phyloP scores from a whole-genome alignment of 2,329 filamentous ascomycete species.

The Xylariaceae sp. region DNA sequence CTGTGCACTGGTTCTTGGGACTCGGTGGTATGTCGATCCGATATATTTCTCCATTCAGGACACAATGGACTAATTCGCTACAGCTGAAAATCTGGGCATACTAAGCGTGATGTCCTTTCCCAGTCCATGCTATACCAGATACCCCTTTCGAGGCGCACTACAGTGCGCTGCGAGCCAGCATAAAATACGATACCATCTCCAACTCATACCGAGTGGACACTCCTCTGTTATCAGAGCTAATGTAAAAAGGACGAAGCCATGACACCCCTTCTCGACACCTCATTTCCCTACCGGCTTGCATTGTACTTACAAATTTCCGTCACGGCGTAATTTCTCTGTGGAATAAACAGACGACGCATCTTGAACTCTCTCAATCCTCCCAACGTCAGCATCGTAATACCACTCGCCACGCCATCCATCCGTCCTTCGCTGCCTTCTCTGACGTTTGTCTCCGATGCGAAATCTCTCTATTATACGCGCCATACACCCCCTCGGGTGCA shows the following conservation, averaged over 20 bases:
- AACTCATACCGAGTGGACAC: constrained; percentile 40
- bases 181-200: constrained; percentile 38
- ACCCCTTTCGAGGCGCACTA: neutral
- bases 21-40: constrained; percentile 72
- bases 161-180: constrained; percentile 13
- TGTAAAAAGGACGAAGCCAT: constrained; percentile 49
- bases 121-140: constrained; percentile 14
- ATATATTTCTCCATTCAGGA: neutral
- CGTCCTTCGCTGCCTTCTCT: constrained; percentile 4
- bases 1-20: constrained; percentile 99
- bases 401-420: constrained; percentile 18
- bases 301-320: constrained; percentile 28
- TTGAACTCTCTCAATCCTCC: constrained; percentile 16
- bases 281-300: constrained; percentile 26
- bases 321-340: constrained; percentile 22
- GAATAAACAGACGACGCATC: constrained; percentile 24
- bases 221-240: constrained; percentile 35
- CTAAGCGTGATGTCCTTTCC: constrained; percentile 41
- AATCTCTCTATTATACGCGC: constrained; percentile 6
- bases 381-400: constrained; percentile 30
- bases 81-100: constrained; percentile 89
- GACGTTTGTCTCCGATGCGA: constrained; percentile 4
- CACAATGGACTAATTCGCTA: constrained; percentile 30
- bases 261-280: constrained; percentile 39
- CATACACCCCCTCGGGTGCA: neutral